Evolutionary conservation across 2,329 filamentous ascomycete species (phyloP).

Genomic region (Hypoxylon sp.): DNA sequence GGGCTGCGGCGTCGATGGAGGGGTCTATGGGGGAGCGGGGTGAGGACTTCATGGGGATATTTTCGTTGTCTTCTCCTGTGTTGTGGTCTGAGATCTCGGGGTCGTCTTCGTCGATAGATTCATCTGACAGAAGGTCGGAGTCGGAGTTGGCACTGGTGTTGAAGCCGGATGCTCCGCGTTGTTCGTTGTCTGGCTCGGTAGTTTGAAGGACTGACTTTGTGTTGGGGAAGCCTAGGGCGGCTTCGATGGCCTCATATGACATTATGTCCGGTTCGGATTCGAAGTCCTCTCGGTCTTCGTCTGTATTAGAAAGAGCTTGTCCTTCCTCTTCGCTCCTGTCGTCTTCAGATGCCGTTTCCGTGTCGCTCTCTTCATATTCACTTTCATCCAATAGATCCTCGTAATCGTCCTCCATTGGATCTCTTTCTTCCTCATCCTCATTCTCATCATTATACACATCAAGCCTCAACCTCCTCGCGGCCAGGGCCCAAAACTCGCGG

Average conservation of each 20-base stretch:
- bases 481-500: conserved; percentile 63
- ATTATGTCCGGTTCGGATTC: conserved; percentile 52
- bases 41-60: conserved; percentile 1
- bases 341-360: not conserved
- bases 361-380: conserved; percentile 52
- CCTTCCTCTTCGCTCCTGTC: conserved; percentile 13
- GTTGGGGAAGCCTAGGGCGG: conserved; percentile 52
- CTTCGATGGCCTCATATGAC: conserved; percentile 63
- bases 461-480: conserved; percentile 65
- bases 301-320: conserved; percentile 1
- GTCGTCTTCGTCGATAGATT: conserved; percentile 9
- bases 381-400: conserved; percentile 1
- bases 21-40: not conserved
- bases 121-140: conserved; percentile 52
- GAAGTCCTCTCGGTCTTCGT: conserved; percentile 21
- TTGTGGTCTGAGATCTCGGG: not conserved
- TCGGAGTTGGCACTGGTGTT: conserved; percentile 33
- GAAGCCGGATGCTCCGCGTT: conserved; percentile 14
- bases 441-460: conserved; percentile 61
- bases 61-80: conserved; percentile 4
- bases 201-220: not conserved
- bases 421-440: conserved; percentile 43
- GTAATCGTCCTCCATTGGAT: conserved; percentile 3
- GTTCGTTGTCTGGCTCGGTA: not conserved
- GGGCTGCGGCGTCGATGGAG: conserved; percentile 25